Evolutionary conservation across 2,329 filamentous ascomycete genomes (phyloP).

Genomic region (Juglanconis sp.): DNA sequence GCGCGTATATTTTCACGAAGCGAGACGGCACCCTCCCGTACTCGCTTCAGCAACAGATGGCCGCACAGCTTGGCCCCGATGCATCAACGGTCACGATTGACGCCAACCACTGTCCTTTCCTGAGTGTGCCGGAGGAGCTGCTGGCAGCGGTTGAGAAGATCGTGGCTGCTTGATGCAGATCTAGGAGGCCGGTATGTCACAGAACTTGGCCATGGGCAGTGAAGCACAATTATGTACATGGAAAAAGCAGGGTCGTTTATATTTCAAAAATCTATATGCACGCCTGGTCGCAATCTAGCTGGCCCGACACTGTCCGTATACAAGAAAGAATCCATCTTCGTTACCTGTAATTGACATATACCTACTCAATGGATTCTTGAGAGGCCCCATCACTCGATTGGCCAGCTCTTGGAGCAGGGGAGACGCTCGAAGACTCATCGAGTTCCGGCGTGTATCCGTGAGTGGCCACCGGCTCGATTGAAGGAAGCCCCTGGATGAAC

Average conservation of each 20-base stretch:
- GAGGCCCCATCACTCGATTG: background rate
- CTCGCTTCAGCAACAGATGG: slow-evolving; percentile 20
- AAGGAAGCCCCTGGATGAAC: slow-evolving; percentile 10
- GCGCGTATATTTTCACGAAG: slow-evolving; percentile 18
- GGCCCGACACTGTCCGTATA: no score
- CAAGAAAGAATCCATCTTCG: no score
- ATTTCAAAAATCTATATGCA: no score
- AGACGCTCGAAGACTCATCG: background rate
- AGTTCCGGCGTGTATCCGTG: background rate
- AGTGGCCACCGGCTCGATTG: background rate
- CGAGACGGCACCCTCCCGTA: slow-evolving; percentile 18
- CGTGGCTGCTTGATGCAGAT: background rate
- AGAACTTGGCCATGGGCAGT: background rate
- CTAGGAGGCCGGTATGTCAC: background rate
- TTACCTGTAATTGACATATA: background rate
- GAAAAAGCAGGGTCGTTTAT: background rate
- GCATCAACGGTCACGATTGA: slow-evolving; percentile 12
- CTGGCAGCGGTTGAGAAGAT: slow-evolving; percentile 14
- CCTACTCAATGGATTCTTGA: background rate
- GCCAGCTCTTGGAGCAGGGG: background rate
- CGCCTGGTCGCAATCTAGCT: no score
- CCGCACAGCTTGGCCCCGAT: slow-evolving; percentile 8
- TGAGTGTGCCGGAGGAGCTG: slow-evolving; percentile 16
- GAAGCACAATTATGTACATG: background rate
- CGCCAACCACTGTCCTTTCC: slow-evolving; percentile 17